Percentiles rank a stretch among this genome's conserved stretches.
These are phyloP conservation scores for Barnettozyma hawaiiensis DNA, from an alignment of 1,139 yeast species.

Conservation along the genomic window DNA sequence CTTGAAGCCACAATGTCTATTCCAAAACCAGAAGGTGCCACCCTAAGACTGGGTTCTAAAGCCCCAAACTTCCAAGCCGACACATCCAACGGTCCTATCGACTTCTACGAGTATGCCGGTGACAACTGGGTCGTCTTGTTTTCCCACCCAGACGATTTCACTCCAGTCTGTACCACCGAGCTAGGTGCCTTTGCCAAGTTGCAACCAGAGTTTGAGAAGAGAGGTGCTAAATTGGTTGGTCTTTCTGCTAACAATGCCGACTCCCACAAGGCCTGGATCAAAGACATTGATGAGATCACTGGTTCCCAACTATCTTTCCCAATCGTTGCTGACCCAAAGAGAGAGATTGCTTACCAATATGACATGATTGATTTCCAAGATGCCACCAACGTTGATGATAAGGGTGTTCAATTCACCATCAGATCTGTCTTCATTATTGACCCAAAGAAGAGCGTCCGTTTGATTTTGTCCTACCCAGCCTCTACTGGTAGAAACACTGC, in stretches of 20 bases:
- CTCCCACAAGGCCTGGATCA: constrained; percentile 74
- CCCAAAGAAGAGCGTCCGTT: constrained; percentile 68
- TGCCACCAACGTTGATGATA: constrained; percentile 51
- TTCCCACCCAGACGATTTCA: constrained; percentile 85
- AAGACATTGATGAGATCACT: constrained; percentile 75
- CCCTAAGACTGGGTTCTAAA: constrained; percentile 51
- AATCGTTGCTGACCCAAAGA: constrained; percentile 69
- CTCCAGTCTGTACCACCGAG: constrained; percentile 89
- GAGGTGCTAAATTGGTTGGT: constrained; percentile 74
- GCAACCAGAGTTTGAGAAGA: constrained; percentile 74
- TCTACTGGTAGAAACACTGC: constrained; percentile 87
- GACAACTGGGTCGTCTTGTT: constrained; percentile 74
- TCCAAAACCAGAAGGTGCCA: constrained; percentile 25
- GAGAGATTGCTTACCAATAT: constrained; percentile 61
- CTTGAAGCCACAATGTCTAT: constrained; percentile 18
- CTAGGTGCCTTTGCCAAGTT: constrained; percentile 82
- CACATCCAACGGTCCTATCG: constrained; percentile 68
- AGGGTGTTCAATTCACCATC: constrained; percentile 62
- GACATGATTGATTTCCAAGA: constrained; percentile 77
- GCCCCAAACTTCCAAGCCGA: constrained; percentile 80
- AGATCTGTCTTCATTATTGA: constrained; percentile 82
- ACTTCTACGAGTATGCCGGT: constrained; percentile 72
- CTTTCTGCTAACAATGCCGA: constrained; percentile 68
- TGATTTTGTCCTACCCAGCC: constrained; percentile 75
- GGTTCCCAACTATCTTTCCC: constrained; percentile 67